These are phyloP conservation scores for Irpex rosettiformis DNA, from an alignment of 1,284 basidiomycete genomes.

Conservation along the genomic window DNA sequence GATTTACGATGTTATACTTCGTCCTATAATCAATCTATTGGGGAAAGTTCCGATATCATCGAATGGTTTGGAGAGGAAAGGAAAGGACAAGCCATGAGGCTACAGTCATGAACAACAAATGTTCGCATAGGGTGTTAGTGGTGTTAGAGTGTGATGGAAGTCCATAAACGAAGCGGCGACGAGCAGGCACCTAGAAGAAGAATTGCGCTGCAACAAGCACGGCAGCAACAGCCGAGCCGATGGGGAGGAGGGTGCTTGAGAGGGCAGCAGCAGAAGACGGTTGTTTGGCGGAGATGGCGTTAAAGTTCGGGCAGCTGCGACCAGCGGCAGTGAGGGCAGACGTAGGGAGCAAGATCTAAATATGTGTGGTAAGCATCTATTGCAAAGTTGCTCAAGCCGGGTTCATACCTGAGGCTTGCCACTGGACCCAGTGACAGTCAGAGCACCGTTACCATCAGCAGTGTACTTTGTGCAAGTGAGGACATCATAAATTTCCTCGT, in stretches of 20 bases:
- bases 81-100: not conserved
- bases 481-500: slow-evolving; percentile 58
- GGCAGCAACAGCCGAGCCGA: not conserved
- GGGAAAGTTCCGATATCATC: not conserved
- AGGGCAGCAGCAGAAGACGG: slow-evolving; percentile 12
- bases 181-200: not conserved
- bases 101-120: not conserved
- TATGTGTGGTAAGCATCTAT: not conserved
- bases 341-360: slow-evolving; percentile 23
- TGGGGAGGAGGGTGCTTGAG: not conserved
- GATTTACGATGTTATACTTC: not conserved
- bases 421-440: slow-evolving; percentile 30
- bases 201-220: not conserved
- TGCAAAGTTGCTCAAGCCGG: not conserved
- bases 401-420: slow-evolving; percentile 41
- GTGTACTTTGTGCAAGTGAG: slow-evolving; percentile 48
- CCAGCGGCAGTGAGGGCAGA: slow-evolving; percentile 21
- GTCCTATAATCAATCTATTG: too few species aligned
- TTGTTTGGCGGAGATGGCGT: slow-evolving; percentile 8
- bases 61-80: not conserved
- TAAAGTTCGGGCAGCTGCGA: slow-evolving; percentile 15
- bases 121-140: not conserved
- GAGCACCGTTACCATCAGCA: slow-evolving; percentile 43
- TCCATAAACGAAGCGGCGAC: not conserved
- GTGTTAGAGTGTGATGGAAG: not conserved